A percentile compares a stretch with the other conserved stretches of the same genome.
phyloP scores from a whole-genome alignment of 2,329 filamentous ascomycete species.

The Lecanoromycetidae sp. region DNA sequence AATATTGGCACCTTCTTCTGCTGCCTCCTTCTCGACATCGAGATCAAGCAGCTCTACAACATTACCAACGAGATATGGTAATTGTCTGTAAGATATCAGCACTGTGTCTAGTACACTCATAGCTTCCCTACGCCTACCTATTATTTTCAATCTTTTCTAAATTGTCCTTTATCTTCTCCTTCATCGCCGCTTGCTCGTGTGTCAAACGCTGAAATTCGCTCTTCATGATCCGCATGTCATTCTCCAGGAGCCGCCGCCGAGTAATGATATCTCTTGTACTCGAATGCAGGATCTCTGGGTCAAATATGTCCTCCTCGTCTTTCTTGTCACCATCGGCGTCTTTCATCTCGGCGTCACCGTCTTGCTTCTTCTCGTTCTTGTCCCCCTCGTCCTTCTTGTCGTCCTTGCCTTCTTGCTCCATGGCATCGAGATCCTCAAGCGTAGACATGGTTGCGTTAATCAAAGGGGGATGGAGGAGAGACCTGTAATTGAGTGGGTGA shows the following conservation, averaged over 20 bases:
- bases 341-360: slow-evolving; percentile 79
- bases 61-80: slow-evolving; percentile 96
- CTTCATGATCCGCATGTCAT: slow-evolving; percentile 97
- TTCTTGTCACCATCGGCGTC: slow-evolving; percentile 55
- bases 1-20: slow-evolving; percentile 96
- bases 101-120: too few species aligned
- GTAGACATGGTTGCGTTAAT: slow-evolving; percentile 56
- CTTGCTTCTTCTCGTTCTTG: slow-evolving; percentile 43
- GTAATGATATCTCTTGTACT: slow-evolving; percentile 92
- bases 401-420: slow-evolving; percentile 68
- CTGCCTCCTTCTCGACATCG: slow-evolving; percentile 88
- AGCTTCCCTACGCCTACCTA: slow-evolving; percentile 47
- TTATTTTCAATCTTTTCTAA: slow-evolving; percentile 99
- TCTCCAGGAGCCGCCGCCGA: slow-evolving; percentile 82
- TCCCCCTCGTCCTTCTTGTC: slow-evolving; percentile 51
- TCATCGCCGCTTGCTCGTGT: slow-evolving; percentile 93
- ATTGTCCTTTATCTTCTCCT: slow-evolving; percentile 98
- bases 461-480: background rate
- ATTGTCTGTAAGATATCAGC: slow-evolving; percentile 51
- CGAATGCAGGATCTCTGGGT: slow-evolving; percentile 84
- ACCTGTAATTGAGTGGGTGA: too few species aligned
- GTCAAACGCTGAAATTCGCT: slow-evolving; percentile 88
- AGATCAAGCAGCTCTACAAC: slow-evolving; percentile 95
- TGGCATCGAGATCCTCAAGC: slow-evolving; percentile 80
- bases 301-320: slow-evolving; percentile 68